phyloP scores from a whole-genome alignment of 768 basidiomycete genomes.

The Candolleomyces eurysporus region DNA sequence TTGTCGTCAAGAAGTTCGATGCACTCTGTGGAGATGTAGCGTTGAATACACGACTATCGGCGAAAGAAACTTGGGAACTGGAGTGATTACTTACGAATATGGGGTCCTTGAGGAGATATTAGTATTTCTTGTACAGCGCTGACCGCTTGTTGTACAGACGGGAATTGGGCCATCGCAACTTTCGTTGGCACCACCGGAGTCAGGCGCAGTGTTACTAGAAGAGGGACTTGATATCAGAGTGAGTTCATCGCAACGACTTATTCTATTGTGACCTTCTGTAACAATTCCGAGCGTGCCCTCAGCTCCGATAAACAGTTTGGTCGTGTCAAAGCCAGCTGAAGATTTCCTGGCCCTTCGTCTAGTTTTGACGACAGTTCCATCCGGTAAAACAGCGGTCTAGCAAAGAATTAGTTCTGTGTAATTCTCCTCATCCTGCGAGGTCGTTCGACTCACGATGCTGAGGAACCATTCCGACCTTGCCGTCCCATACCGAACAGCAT shows the following conservation, averaged over 20 bases:
- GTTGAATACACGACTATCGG: no score
- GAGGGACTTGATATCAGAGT: not conserved
- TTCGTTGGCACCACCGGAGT: conserved; percentile 79
- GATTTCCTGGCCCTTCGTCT: conserved; percentile 78
- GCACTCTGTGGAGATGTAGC: conserved; percentile 55
- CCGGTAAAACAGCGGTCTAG: conserved; percentile 82
- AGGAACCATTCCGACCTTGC: conserved; percentile 88
- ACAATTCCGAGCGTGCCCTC: conserved; percentile 89
- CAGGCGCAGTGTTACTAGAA: conserved; percentile 73
- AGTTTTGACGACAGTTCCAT: conserved; percentile 86
- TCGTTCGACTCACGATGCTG: conserved; percentile 52
- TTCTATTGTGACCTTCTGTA: conserved; percentile 59
- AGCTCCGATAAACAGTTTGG: conserved; percentile 86
- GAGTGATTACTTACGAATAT: conserved; percentile 58
- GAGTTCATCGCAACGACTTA: not conserved
- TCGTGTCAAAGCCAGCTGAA: conserved; percentile 83
- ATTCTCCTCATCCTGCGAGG: conserved; percentile 8
- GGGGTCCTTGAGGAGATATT: conserved; percentile 60
- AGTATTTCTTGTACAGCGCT: conserved; percentile 81
- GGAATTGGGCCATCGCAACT: conserved; percentile 88
- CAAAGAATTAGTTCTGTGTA: not conserved
- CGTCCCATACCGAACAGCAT: conserved; percentile 84
- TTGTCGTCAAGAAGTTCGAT: conserved; percentile 82
- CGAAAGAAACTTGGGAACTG: not conserved
- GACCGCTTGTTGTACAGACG: conserved; percentile 72